phyloP scores from a whole-genome alignment of 1,284 basidiomycete genomes.

The Dichomitus squalens region DNA sequence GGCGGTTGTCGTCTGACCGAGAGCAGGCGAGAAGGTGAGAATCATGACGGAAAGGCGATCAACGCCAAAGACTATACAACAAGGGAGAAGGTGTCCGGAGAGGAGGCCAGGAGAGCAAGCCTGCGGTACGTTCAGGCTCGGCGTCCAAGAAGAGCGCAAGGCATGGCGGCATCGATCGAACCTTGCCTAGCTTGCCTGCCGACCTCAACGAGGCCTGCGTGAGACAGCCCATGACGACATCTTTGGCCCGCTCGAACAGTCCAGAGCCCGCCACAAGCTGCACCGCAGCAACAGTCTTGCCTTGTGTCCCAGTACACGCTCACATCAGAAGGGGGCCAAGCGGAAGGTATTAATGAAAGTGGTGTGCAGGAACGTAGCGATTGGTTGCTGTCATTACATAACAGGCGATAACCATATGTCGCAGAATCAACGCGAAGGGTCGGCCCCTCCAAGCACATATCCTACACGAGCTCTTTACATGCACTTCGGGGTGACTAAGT shows the following conservation, averaged over 20 bases:
- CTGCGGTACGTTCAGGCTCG: background rate
- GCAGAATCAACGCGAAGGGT: too few species aligned
- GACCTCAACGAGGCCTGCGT: background rate
- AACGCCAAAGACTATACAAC: conserved; percentile 5
- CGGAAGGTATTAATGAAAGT: too few species aligned
- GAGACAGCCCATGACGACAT: background rate
- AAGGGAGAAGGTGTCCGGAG: conserved; percentile 5
- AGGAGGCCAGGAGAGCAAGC: background rate
- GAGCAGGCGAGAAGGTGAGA: conserved; percentile 25
- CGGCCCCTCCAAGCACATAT: too few species aligned
- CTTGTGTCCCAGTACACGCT: too few species aligned
- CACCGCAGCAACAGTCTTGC: too few species aligned
- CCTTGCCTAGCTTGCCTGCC: background rate
- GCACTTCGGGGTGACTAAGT: too few species aligned
- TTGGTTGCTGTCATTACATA: too few species aligned
- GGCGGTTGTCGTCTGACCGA: conserved; percentile 17
- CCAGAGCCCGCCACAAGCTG: too few species aligned
- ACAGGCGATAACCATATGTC: background rate
- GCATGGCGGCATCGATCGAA: background rate
- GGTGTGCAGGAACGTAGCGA: too few species aligned
- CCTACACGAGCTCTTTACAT: too few species aligned
- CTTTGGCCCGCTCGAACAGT: background rate
- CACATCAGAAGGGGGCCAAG: background rate
- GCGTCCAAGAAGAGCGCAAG: background rate
- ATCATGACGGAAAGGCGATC: conserved; percentile 13